These are phyloP conservation scores for Bullera alba DNA, from an alignment of 768 basidiomycete species.

Conservation along the genomic window DNA sequence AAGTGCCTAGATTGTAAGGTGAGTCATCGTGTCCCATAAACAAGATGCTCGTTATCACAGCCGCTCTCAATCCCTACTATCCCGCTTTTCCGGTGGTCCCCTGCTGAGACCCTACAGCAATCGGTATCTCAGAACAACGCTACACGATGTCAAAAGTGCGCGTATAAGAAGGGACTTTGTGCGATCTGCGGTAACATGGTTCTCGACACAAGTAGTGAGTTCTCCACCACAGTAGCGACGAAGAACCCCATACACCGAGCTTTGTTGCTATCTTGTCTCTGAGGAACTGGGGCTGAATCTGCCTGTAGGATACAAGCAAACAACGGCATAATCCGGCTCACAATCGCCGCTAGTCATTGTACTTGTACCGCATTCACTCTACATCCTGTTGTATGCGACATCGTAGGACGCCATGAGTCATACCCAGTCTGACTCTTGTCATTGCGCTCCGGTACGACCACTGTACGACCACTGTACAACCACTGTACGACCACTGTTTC, in stretches of 20 bases:
- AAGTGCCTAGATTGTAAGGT: conserved; percentile 47
- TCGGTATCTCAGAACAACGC: conserved; percentile 38
- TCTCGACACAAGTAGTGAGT: conserved; percentile 38
- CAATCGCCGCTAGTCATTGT: background rate
- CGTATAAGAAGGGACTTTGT: conserved; percentile 46
- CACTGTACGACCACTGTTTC: too few relatives aligned
- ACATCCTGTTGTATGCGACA: too few relatives aligned
- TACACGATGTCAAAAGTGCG: conserved; percentile 44
- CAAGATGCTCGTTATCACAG: background rate
- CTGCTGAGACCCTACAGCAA: conserved; percentile 10
- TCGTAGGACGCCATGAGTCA: too few relatives aligned
- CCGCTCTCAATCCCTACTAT: too few relatives aligned
- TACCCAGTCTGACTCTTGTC: too few relatives aligned
- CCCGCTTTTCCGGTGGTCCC: background rate
- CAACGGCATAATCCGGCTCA: conserved; percentile 16
- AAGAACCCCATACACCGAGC: background rate
- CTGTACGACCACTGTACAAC: too few relatives aligned
- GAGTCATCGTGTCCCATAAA: background rate
- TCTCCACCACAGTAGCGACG: too few relatives aligned
- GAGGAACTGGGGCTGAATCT: too few relatives aligned
- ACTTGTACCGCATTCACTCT: background rate
- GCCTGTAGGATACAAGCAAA: conserved; percentile 39
- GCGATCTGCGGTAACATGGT: conserved; percentile 46
- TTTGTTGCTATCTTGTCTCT: too few relatives aligned
- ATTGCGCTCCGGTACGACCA: too few relatives aligned